These are phyloP conservation scores for Mucor mucedo DNA, from an alignment of 371 early-diverging fungal genomes.

Conservation along the genomic window DNA sequence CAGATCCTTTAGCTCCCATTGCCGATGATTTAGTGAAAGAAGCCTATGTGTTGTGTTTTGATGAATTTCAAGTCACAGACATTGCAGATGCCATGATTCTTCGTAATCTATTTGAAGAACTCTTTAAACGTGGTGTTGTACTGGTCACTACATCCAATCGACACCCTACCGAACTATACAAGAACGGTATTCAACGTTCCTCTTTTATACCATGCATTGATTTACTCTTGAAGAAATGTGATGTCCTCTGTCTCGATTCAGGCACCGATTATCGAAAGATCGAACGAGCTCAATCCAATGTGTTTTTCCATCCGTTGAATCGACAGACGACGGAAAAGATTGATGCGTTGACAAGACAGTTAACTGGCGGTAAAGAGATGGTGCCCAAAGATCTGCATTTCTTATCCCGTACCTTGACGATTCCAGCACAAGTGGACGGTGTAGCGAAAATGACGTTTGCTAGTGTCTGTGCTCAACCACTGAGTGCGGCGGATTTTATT, in stretches of 20 bases:
- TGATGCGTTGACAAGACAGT: slow-evolving; percentile 34
- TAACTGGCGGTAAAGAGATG: slow-evolving; percentile 42
- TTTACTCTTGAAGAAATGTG: slow-evolving; percentile 79
- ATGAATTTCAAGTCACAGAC: slow-evolving; percentile 97
- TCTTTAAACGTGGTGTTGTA: slow-evolving; percentile 88
- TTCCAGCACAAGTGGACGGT: slow-evolving; percentile 68
- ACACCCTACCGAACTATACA: slow-evolving; percentile 93
- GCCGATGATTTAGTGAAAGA: slow-evolving; percentile 82
- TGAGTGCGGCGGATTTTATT: slow-evolving; percentile 91
- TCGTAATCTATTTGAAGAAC: slow-evolving; percentile 78
- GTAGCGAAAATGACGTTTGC: slow-evolving; percentile 81
- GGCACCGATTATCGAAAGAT: slow-evolving; percentile 89
- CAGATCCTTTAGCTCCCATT: slow-evolving; percentile 81
- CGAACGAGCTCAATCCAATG: slow-evolving; percentile 59
- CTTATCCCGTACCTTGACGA: slow-evolving; percentile 70
- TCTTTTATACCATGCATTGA: slow-evolving; percentile 92
- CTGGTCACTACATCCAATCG: slow-evolving; percentile 93
- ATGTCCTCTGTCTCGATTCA: slow-evolving; percentile 82
- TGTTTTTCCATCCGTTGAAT: slow-evolving; percentile 68
- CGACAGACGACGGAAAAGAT: slow-evolving; percentile 51
- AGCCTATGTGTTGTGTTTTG: slow-evolving; percentile 90
- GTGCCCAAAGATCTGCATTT: slow-evolving; percentile 63
- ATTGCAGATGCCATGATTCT: slow-evolving; percentile 97
- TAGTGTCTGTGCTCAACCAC: slow-evolving; percentile 82
- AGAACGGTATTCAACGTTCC: slow-evolving; percentile 92